Evolutionary conservation across 2,329 filamentous ascomycete species (phyloP).

Genomic region (Sclerotinia spermophila): DNA sequence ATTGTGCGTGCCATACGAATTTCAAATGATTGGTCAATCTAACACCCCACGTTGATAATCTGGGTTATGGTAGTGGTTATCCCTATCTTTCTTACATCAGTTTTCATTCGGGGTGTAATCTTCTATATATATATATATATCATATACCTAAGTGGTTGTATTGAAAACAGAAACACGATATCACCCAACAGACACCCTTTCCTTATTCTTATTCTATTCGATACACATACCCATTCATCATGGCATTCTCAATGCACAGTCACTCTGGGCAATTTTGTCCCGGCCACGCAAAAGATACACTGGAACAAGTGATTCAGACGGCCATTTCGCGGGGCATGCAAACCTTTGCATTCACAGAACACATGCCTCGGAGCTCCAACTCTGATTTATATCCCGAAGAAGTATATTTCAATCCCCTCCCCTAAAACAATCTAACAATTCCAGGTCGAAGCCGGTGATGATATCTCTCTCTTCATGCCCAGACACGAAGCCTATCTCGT

Average conservation of each 20-base stretch:
- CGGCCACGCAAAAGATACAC: constrained; percentile 76
- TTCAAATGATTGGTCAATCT: background rate
- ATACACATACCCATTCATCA: constrained; percentile 39
- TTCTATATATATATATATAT: no score
- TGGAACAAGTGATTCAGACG: constrained; percentile 78
- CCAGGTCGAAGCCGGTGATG: constrained; percentile 46
- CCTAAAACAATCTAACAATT: constrained; percentile 25
- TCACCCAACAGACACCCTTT: background rate
- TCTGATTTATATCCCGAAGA: constrained; percentile 92
- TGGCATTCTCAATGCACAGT: constrained; percentile 98
- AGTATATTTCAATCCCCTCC: constrained; percentile 41
- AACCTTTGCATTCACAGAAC: constrained; percentile 85
- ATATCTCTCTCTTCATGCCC: constrained; percentile 46
- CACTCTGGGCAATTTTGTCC: constrained; percentile 97
- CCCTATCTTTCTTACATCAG: background rate
- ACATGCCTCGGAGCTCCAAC: constrained; percentile 76
- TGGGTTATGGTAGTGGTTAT: background rate
- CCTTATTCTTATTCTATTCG: background rate
- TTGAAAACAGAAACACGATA: no score
- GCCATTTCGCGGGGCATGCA: constrained; percentile 77
- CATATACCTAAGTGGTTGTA: background rate
- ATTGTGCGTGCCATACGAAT: background rate
- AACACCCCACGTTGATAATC: background rate
- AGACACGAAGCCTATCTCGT: constrained; percentile 68
- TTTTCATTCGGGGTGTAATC: background rate